Percentiles rank a stretch among this genome's conserved stretches.
Evolutionary conservation across 306 rosid species (phyloP).

Genomic region (Fragaria nilgerrensis): DNA sequence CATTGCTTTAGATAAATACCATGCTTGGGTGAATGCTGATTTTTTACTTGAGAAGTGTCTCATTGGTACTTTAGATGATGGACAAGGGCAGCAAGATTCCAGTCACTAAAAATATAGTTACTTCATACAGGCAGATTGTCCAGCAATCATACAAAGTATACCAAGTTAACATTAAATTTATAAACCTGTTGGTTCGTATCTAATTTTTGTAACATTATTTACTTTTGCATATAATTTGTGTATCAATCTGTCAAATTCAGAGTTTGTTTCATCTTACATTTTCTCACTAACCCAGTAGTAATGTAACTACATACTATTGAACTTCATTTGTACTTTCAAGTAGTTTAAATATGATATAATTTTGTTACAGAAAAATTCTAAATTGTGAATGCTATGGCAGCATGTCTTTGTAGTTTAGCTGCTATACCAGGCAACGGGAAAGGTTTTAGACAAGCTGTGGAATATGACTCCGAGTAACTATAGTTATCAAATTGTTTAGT

Average conservation of each 20-base stretch:
- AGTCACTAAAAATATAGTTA: background rate
- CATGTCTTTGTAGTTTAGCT: background rate
- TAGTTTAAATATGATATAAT: background rate
- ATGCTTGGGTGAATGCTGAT: slow-evolving; percentile 93
- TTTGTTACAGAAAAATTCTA: background rate
- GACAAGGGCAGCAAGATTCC: slow-evolving; percentile 18
- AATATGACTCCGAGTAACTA: background rate
- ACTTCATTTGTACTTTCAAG: background rate
- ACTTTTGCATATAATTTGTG: background rate
- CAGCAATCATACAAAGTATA: background rate
- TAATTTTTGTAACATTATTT: background rate
- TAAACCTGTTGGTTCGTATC: background rate
- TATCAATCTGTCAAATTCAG: background rate
- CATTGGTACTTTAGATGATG: slow-evolving; percentile 65
- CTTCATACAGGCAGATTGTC: background rate
- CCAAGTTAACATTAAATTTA: background rate
- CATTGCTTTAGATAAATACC: slow-evolving; percentile 69
- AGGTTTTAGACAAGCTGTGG: too few relatives aligned
- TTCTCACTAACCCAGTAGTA: background rate
- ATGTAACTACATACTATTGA: background rate
- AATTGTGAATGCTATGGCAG: background rate
- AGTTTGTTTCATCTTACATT: background rate
- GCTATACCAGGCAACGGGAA: too few relatives aligned
- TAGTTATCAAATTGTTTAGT: background rate
- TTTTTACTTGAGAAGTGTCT: slow-evolving; percentile 87